Evolutionary conservation across 805 yeast species (phyloP).

Genomic region (Candida nanaspora): DNA sequence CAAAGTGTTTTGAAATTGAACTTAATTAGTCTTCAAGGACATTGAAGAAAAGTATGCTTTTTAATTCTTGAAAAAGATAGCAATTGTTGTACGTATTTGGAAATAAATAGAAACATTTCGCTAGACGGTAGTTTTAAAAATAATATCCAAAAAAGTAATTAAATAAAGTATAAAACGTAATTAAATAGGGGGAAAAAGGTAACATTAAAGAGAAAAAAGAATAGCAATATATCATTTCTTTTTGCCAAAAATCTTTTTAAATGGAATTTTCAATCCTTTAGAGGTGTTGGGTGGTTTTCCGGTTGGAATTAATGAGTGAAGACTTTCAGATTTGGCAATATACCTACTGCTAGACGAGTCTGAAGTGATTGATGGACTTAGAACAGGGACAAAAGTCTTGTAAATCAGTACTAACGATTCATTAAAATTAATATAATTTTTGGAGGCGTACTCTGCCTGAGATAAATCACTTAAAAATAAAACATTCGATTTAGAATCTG

Average conservation of each 20-base stretch:
- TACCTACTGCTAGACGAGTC: constrained; percentile 1
- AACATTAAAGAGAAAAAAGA: too few species aligned
- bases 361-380: background rate
- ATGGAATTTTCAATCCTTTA: constrained; percentile 6
- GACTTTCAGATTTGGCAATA: constrained; percentile 10
- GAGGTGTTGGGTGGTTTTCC: constrained; percentile 3
- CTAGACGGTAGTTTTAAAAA: too few species aligned
- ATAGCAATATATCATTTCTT: background rate
- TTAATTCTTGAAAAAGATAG: too few species aligned
- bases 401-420: constrained; percentile 4
- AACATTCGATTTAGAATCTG: background rate
- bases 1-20: too few species aligned
- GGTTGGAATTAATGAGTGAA: constrained; percentile 9
- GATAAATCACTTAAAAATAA: background rate
- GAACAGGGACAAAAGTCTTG: background rate
- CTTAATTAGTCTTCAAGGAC: too few species aligned
- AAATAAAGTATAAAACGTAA: too few species aligned
- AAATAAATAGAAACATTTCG: too few species aligned
- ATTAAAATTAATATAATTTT: constrained; percentile 7
- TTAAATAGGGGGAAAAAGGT: background rate
- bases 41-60: too few species aligned
- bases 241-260: constrained; percentile 16
- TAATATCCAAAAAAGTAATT: too few species aligned
- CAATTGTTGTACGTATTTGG: too few species aligned
- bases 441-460: background rate